Evolutionary conservation across 2,329 filamentous ascomycete species (phyloP).

Genomic region (Drechslerella dactyloides): DNA sequence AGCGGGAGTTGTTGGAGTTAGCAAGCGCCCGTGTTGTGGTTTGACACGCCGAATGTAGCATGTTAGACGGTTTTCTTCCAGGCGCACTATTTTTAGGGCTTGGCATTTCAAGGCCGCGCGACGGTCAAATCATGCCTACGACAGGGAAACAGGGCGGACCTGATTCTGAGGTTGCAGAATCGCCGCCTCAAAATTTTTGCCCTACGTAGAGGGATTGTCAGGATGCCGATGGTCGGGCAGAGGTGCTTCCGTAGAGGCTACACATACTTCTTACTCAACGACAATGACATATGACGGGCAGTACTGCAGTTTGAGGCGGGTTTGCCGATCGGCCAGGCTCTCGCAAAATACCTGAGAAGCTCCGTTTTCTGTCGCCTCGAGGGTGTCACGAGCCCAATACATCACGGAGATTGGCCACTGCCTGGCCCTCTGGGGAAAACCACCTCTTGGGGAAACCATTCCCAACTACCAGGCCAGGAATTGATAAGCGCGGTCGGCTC

Average conservation of each 20-base stretch:
- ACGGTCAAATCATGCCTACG: neutral
- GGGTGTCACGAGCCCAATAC: neutral
- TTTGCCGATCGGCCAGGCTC: constrained; percentile 1
- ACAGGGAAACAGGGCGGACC: constrained; percentile 3
- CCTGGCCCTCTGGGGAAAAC: neutral
- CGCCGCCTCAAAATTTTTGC: neutral
- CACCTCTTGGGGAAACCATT: neutral
- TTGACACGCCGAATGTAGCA: constrained; percentile 3
- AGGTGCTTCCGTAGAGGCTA: neutral
- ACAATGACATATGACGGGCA: neutral
- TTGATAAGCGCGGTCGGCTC: neutral
- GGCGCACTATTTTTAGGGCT: neutral
- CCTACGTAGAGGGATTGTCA: neutral
- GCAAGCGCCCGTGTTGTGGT: constrained; percentile 1
- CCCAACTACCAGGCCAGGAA: constrained; percentile 2
- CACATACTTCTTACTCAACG: too few species aligned
- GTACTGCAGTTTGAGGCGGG: constrained; percentile 5
- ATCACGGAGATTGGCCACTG: neutral
- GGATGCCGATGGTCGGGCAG: neutral
- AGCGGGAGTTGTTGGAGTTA: neutral
- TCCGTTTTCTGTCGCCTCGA: neutral
- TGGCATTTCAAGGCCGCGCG: neutral
- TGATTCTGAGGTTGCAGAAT: neutral
- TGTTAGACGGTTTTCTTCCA: neutral
- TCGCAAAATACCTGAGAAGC: neutral